These are phyloP conservation scores for Eucalyptus sideroxylon DNA, from an alignment of 345 rosid species.

Conservation along the genomic window DNA sequence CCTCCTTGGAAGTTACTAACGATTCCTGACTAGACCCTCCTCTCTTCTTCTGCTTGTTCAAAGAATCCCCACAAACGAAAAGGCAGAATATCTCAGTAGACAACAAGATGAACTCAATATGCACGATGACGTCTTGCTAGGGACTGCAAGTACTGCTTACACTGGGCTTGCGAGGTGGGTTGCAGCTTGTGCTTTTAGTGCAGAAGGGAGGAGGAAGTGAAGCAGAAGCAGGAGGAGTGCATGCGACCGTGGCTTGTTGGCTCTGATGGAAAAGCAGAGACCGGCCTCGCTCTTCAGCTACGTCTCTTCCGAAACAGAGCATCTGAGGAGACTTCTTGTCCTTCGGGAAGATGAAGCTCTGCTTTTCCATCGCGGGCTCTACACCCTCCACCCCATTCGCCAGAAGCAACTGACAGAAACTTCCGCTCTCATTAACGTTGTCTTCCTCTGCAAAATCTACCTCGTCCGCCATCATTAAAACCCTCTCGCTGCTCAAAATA, in stretches of 20 bases:
- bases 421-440: constrained; percentile 1
- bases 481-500: neutral
- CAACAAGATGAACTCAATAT: neutral
- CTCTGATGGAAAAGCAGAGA: neutral
- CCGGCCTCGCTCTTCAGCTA: neutral
- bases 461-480: constrained; percentile 33
- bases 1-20: neutral
- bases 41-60: constrained; percentile 31
- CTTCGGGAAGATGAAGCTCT: constrained; percentile 1
- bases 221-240: neutral
- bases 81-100: neutral
- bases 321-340: constrained; percentile 34
- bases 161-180: constrained; percentile 1
- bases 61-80: neutral
- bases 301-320: constrained; percentile 62
- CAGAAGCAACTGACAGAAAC: constrained; percentile 61
- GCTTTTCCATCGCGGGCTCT: neutral
- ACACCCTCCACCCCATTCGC: constrained; percentile 12
- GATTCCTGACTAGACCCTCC: constrained; percentile 4
- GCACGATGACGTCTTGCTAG: neutral
- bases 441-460: constrained; percentile 11
- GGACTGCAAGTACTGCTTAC: constrained; percentile 1
- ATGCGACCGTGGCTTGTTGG: neutral
- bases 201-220: constrained; percentile 5
- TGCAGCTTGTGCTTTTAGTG: constrained; percentile 1